Base-by-base conservation (phyloP, 805 yeast genomes). In the Aciculoconidium aculeatum region DNA sequence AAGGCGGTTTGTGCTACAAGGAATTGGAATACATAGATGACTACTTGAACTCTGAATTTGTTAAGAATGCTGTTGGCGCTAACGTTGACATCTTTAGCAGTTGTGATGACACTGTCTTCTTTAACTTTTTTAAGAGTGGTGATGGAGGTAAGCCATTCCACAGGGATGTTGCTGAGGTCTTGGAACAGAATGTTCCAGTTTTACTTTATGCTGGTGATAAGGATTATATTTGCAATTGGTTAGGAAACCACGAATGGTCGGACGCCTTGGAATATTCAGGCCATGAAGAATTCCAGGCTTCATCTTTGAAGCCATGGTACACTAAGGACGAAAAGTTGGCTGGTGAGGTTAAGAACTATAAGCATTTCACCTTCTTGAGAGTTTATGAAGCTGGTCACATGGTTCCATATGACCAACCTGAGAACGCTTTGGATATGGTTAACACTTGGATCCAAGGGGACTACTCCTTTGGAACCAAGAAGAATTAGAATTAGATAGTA, bases 361-460 rank as follows among this genome's bases (percentile, higher is more conserved):
- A 78, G 27, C 67, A 72, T 36, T 76, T 88, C 44, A 82, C 95
- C 4, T 90, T 80, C 65, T 67, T 85, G 55, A 73, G 95, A 55
- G 75, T 88, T 7, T 88, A 67, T 47, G 90, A 77, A 39, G 96
- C 94, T 30, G 96, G 96, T 15, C 96, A 90, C 61, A 87, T 88
- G 96, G 95, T 86, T 39, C 96, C 96, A 11, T 80, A 62, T 48
- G 88, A 88, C 59, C 90, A 82, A 63, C 94, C 96, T 11, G 77
- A 72, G 45, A 68, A 70, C 47, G 63, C 95, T 2, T 66, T 81
- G 39, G 86, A 75, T 33, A 79, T 88, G 87, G 72, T 88, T 39
- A 82, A 85, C 65, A 71, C 80, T 53, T 90, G 96, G 96, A 59
- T 85, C 27, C 42, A 58, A 23, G 94, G 92, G 16, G 80, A 82